phyloP scores from a whole-genome alignment of 1,284 basidiomycete genomes.

The Ustilago xerochloae region DNA sequence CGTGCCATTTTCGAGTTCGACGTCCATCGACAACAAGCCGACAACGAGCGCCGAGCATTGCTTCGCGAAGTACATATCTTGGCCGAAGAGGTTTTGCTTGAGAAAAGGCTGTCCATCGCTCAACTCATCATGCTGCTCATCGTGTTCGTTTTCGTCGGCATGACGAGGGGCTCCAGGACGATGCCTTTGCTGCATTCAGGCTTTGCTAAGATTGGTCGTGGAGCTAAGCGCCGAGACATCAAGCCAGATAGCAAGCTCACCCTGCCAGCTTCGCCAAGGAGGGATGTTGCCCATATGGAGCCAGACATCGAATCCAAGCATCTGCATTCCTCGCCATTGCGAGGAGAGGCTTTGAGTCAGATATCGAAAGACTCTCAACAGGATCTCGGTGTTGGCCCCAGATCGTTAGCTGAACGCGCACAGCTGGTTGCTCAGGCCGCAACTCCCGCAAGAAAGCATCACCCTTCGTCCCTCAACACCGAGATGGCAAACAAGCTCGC shows the following conservation, averaged over 20 bases:
- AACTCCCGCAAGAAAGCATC: background rate
- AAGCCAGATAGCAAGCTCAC: constrained; percentile 7
- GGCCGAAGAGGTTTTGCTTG: constrained; percentile 81
- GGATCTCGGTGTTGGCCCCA: background rate
- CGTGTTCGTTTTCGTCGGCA: constrained; percentile 82
- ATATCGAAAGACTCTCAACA: background rate
- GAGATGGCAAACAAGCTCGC: background rate
- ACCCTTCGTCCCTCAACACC: background rate
- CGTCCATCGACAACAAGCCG: constrained; percentile 75
- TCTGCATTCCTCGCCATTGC: background rate
- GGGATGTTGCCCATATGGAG: constrained; percentile 5
- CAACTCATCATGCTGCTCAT: constrained; percentile 82
- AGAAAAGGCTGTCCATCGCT: constrained; percentile 84
- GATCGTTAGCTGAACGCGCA: background rate
- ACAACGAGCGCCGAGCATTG: constrained; percentile 78
- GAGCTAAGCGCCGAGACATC: constrained; percentile 17
- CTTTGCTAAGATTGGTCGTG: constrained; percentile 34
- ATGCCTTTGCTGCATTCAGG: constrained; percentile 54
- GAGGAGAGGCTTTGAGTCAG: background rate
- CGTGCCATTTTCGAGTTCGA: constrained; percentile 79
- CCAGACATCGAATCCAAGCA: constrained; percentile 1
- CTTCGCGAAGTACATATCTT: constrained; percentile 77
- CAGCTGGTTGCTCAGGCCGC: background rate
- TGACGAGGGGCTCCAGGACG: constrained; percentile 79
- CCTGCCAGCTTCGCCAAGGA: constrained; percentile 14